Evolutionary conservation across 305 asterid species (phyloP).

Genomic region (Plantago coronopus): DNA sequence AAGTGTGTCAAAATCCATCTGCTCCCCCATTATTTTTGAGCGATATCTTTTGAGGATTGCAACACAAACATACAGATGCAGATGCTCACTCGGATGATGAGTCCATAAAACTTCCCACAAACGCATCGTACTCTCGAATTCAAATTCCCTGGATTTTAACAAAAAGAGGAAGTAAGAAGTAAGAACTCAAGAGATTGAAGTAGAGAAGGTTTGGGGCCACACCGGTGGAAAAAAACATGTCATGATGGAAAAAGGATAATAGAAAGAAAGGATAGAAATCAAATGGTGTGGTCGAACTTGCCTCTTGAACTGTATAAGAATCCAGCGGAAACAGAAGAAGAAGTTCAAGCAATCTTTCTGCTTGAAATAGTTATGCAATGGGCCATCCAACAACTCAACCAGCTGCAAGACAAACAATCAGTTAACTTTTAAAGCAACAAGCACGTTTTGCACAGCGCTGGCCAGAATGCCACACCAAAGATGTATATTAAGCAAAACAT

Average conservation of each 20-base stretch:
- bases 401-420: slow-evolving; percentile 50
- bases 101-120: slow-evolving; percentile 98
- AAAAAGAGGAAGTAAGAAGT: no score
- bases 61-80: slow-evolving; percentile 81
- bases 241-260: slow-evolving; percentile 4
- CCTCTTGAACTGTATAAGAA: slow-evolving; percentile 98
- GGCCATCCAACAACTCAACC: slow-evolving; percentile 85
- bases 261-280: not conserved
- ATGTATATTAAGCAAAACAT: slow-evolving; percentile 7
- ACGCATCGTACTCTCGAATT: slow-evolving; percentile 65
- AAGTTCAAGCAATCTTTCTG: slow-evolving; percentile 93
- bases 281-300: slow-evolving; percentile 27
- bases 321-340: slow-evolving; percentile 99
- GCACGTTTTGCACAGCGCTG: slow-evolving; percentile 5
- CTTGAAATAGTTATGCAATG: slow-evolving; percentile 78
- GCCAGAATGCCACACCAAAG: not conserved
- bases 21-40: slow-evolving; percentile 74
- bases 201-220: not conserved
- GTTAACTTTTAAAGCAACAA: slow-evolving; percentile 9
- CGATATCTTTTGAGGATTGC: slow-evolving; percentile 80
- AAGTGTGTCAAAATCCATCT: slow-evolving; percentile 95
- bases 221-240: not conserved
- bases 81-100: slow-evolving; percentile 79
- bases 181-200: no score
- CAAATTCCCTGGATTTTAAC: slow-evolving; percentile 98